phyloP scores from a whole-genome alignment of 2,329 filamentous ascomycete genomes.

The Zymoseptoria passerinii region DNA sequence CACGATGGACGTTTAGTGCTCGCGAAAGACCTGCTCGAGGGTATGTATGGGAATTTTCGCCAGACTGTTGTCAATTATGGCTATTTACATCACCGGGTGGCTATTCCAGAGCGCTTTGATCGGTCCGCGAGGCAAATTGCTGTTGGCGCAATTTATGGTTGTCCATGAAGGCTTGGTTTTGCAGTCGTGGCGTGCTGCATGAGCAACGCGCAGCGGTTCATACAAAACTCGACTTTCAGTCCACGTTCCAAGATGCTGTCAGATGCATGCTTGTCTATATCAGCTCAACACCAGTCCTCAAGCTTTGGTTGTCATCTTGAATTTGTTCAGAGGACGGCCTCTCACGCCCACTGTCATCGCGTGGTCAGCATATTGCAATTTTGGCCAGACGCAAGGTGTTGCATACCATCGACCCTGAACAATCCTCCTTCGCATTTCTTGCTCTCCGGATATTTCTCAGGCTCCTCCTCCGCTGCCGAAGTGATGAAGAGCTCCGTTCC shows the following conservation, averaged over 20 bases:
- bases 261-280: neutral
- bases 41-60: neutral
- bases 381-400: neutral
- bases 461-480: conserved; percentile 60
- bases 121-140: neutral
- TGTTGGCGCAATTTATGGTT: neutral
- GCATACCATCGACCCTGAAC: conserved; percentile 55
- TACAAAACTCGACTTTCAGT: neutral
- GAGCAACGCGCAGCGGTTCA: neutral
- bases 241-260: neutral
- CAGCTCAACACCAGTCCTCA: neutral
- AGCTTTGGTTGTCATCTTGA: conserved; percentile 39
- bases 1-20: neutral
- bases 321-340: conserved; percentile 57
- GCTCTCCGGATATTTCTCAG: conserved; percentile 55
- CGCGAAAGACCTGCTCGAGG: neutral
- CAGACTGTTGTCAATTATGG: conserved; percentile 3
- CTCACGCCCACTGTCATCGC: conserved; percentile 54
- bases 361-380: neutral
- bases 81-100: neutral
- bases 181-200: neutral
- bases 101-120: neutral
- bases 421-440: conserved; percentile 59
- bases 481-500: conserved; percentile 72
- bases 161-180: neutral